Conservation (phyloP, 73 alveolate genomes). For the Paramecium octaurelia region DNA sequence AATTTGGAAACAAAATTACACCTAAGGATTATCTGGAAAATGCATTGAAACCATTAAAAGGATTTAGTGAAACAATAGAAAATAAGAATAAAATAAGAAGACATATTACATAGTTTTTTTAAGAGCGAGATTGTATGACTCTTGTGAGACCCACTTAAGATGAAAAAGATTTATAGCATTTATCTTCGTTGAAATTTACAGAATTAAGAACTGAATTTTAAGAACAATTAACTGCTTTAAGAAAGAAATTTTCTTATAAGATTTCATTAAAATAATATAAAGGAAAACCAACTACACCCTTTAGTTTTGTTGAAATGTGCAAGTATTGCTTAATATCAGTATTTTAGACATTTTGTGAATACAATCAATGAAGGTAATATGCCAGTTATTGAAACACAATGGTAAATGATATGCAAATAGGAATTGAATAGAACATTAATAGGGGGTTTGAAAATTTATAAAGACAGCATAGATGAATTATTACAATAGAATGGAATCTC, state of each 20-base stretch:
- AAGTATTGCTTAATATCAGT: not conserved
- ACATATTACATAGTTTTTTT: slow-evolving; percentile 88
- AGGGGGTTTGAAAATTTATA: not conserved
- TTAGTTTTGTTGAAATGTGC: slow-evolving; percentile 46
- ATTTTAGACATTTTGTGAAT: not conserved
- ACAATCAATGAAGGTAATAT: slow-evolving; percentile 28
- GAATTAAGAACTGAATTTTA: slow-evolving; percentile 23
- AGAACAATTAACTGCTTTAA: not conserved
- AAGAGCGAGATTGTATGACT: slow-evolving; percentile 93
- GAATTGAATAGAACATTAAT: slow-evolving; percentile 8
- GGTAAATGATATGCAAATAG: slow-evolving; percentile 31
- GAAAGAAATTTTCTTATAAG: not conserved
- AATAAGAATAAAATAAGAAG: slow-evolving; percentile 89
- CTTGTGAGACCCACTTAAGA: slow-evolving; percentile 92
- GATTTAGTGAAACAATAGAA: slow-evolving; percentile 81
- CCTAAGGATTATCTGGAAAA: slow-evolving; percentile 90
- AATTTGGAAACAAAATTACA: slow-evolving; percentile 79
- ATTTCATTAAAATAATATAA: slow-evolving; percentile 12
- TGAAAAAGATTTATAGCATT: slow-evolving; percentile 84
- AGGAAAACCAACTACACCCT: slow-evolving; percentile 28
- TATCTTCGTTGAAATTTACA: not conserved
- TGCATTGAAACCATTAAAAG: slow-evolving; percentile 78
- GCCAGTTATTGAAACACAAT: slow-evolving; percentile 36
- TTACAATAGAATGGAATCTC: not conserved
- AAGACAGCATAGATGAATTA: not conserved